phyloP scores from a whole-genome alignment of 495 filamentous ascomycete genomes.

The Xylaria castorea region DNA sequence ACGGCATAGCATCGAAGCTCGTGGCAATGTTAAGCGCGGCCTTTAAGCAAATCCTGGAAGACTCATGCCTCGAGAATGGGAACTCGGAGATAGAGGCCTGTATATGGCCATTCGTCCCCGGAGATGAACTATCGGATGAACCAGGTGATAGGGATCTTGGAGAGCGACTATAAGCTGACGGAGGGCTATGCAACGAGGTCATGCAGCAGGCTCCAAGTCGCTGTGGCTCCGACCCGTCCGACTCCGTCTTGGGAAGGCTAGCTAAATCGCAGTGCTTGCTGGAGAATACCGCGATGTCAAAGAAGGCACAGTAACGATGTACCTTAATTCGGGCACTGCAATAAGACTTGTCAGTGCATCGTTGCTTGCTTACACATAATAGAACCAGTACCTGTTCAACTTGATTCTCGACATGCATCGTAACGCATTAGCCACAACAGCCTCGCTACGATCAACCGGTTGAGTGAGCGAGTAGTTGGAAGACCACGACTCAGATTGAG shows the following conservation, averaged over 20 bases:
- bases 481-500: constrained; percentile 53
- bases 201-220: constrained; percentile 38
- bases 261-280: constrained; percentile 65
- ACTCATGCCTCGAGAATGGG: constrained; percentile 61
- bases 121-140: constrained; percentile 46
- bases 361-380: neutral
- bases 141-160: constrained; percentile 45
- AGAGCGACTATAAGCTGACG: constrained; percentile 46
- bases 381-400: constrained; percentile 56
- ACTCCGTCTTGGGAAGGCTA: constrained; percentile 44
- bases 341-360: constrained; percentile 25
- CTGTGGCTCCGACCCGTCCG: constrained; percentile 32
- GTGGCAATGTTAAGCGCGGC: constrained; percentile 59
- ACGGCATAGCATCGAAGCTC: constrained; percentile 58
- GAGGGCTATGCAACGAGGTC: constrained; percentile 39
- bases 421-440: constrained; percentile 56
- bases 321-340: constrained; percentile 65
- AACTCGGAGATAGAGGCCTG: constrained; percentile 47
- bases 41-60: constrained; percentile 60
- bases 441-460: constrained; percentile 53
- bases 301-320: constrained; percentile 66
- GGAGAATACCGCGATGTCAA: constrained; percentile 65
- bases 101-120: constrained; percentile 44
- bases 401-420: constrained; percentile 64
- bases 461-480: constrained; percentile 47